Evolutionary conservation across 2,329 filamentous ascomycete genomes (phyloP).

Genomic region (Alternaria viburni): DNA sequence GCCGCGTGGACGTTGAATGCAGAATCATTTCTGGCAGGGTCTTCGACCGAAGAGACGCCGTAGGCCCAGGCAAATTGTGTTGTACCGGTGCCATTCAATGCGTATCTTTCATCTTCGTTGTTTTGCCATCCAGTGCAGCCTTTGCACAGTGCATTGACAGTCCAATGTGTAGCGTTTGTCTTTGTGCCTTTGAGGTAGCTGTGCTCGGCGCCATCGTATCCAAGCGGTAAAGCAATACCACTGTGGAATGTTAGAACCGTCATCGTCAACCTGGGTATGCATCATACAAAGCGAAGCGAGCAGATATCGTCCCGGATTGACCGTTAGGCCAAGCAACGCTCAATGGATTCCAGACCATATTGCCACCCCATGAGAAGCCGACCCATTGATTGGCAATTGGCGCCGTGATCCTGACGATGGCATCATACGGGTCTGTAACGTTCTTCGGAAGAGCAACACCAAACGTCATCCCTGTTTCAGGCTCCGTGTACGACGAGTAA

Average conservation of each 20-base stretch:
- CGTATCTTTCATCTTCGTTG: conserved; percentile 35
- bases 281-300: conserved; percentile 42
- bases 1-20: conserved; percentile 41
- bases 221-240: conserved; percentile 32
- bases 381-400: conserved; percentile 35
- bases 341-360: conserved; percentile 45
- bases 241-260: conserved; percentile 28
- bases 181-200: conserved; percentile 37
- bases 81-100: conserved; percentile 33
- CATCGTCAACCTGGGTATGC: background rate
- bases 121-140: conserved; percentile 41
- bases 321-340: conserved; percentile 41
- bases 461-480: conserved; percentile 37
- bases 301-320: conserved; percentile 33
- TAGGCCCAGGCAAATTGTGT: conserved; percentile 43
- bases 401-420: conserved; percentile 37
- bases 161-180: conserved; percentile 43
- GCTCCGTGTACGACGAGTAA: conserved; percentile 38
- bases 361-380: conserved; percentile 42
- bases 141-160: conserved; percentile 37
- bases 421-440: conserved; percentile 40
- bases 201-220: conserved; percentile 38
- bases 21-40: conserved; percentile 39
- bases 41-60: conserved; percentile 32
- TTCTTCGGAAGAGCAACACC: conserved; percentile 40